phyloP scores from a whole-genome alignment of 192 early-diverging fungal genomes.

The Backusella australiensis region DNA sequence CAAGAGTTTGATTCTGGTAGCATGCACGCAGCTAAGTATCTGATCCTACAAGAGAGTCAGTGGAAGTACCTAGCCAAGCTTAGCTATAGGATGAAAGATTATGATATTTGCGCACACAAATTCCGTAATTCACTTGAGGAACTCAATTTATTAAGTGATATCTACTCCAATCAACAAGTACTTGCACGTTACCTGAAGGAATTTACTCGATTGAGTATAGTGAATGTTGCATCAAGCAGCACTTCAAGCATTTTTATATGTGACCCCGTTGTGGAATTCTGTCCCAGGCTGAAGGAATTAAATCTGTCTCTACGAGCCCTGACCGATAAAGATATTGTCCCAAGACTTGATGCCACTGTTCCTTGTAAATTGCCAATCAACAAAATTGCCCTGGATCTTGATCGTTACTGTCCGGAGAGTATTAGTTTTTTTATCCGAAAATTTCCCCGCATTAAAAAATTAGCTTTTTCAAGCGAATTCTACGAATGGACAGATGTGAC shows the following conservation, averaged over 20 bases:
- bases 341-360: neutral
- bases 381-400: neutral
- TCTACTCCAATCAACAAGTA: neutral
- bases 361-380: neutral
- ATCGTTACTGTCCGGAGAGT: neutral
- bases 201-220: neutral
- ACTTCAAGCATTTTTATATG: neutral
- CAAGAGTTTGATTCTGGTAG: constrained; percentile 4
- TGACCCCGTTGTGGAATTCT: neutral
- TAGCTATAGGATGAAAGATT: neutral
- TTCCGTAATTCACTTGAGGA: neutral
- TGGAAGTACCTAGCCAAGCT: neutral
- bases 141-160: neutral
- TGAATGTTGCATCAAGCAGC: neutral
- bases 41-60: neutral
- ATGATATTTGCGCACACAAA: neutral
- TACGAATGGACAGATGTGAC: neutral
- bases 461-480: neutral
- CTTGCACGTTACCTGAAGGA: neutral
- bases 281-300: neutral
- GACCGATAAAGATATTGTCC: neutral
- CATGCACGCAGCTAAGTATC: neutral
- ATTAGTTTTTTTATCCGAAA: neutral
- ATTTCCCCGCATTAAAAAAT: constrained; percentile 4
- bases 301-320: neutral